Evolutionary conservation across 306 rosid genomes (phyloP).

Genomic region (Prunus salicina): DNA sequence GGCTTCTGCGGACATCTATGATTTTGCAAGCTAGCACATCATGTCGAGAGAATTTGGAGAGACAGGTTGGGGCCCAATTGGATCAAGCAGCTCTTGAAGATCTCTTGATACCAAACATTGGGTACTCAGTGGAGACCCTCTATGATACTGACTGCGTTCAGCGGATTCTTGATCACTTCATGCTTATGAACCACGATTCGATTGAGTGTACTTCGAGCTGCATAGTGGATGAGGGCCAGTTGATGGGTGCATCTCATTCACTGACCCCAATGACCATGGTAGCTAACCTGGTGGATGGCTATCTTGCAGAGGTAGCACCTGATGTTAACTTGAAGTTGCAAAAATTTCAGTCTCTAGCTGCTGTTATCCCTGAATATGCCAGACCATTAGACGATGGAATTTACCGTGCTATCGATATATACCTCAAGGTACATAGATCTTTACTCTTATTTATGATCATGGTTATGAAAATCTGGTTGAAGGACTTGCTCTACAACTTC

Average conservation of each 20-base stretch:
- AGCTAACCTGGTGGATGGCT: slow-evolving; percentile 74
- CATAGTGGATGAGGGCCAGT: slow-evolving; percentile 50
- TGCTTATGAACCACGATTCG: slow-evolving; percentile 46
- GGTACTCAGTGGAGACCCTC: slow-evolving; percentile 76
- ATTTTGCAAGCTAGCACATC: slow-evolving; percentile 53
- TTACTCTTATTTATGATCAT: background rate
- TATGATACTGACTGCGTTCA: slow-evolving; percentile 85
- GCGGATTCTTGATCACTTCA: slow-evolving; percentile 85
- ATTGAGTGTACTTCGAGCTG: slow-evolving; percentile 40
- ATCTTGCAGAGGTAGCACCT: slow-evolving; percentile 88
- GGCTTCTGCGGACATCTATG: slow-evolving; percentile 67
- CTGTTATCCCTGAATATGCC: slow-evolving; percentile 72
- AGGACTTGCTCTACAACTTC: background rate
- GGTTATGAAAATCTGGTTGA: background rate
- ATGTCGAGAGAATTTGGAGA: slow-evolving; percentile 62
- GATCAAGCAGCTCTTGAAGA: slow-evolving; percentile 76
- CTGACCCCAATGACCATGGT: slow-evolving; percentile 56
- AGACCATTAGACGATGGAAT: slow-evolving; percentile 78
- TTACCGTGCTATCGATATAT: slow-evolving; percentile 81
- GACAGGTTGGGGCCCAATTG: slow-evolving; percentile 63
- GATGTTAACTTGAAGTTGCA: slow-evolving; percentile 69
- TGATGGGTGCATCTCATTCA: slow-evolving; percentile 44
- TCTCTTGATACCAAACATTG: slow-evolving; percentile 77
- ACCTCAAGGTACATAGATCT: slow-evolving; percentile 64
- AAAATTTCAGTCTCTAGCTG: slow-evolving; percentile 75